phyloP scores from a whole-genome alignment of 1,284 basidiomycete genomes.

The Cutaneotrichosporon sp. region DNA sequence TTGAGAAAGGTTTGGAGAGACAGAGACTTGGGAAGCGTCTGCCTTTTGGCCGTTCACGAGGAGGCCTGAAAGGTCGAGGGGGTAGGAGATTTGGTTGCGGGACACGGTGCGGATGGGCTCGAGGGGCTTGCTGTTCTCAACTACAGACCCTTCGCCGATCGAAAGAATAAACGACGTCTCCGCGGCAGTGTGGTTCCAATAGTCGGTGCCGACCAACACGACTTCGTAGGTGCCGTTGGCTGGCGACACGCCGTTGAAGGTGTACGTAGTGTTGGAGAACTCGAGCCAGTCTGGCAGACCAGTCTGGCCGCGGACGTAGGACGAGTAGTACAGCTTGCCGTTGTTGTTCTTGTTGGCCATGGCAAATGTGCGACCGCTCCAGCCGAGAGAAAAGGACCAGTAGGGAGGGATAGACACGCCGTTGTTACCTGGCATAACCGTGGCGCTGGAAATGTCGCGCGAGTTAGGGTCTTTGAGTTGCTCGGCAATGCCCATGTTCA shows the following conservation, averaged over 20 bases:
- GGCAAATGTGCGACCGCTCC: constrained; percentile 47
- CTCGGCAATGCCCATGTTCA: constrained; percentile 39
- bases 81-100: constrained; percentile 26
- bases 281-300: constrained; percentile 52
- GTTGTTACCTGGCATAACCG: constrained; percentile 33
- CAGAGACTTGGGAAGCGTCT: constrained; percentile 27
- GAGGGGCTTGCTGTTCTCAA: constrained; percentile 27
- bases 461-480: constrained; percentile 42
- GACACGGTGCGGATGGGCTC: constrained; percentile 31
- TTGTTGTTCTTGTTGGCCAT: constrained; percentile 19
- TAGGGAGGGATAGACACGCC: constrained; percentile 47
- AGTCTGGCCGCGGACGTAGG: constrained; percentile 44
- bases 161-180: constrained; percentile 46
- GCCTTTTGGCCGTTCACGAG: constrained; percentile 32
- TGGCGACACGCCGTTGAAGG: constrained; percentile 53
- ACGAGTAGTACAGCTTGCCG: constrained; percentile 44
- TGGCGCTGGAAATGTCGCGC: constrained; percentile 40
- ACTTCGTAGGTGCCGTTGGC: constrained; percentile 39
- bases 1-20: constrained; percentile 34
- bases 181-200: constrained; percentile 47
- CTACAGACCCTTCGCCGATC: constrained; percentile 36
- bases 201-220: constrained; percentile 46
- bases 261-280: constrained; percentile 53
- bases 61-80: constrained; percentile 30
- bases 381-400: constrained; percentile 56